Evolutionary conservation across 768 basidiomycete genomes (phyloP).

Genomic region (Galerina sulciceps): DNA sequence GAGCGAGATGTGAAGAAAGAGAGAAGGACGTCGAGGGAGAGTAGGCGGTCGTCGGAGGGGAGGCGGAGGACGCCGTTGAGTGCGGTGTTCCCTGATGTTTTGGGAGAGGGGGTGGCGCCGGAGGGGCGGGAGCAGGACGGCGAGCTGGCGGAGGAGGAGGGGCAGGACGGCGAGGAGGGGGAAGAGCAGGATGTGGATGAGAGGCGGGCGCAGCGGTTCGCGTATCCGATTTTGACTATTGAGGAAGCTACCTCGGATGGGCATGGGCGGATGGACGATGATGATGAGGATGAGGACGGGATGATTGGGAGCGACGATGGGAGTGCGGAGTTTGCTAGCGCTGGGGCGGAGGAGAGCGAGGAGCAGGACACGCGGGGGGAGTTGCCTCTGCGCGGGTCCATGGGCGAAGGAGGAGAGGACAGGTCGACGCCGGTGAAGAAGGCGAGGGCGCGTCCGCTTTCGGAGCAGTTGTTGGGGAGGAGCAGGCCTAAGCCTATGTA

Average conservation of each 20-base stretch:
- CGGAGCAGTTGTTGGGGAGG: slow-evolving; percentile 62
- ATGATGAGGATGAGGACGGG: slow-evolving; percentile 17
- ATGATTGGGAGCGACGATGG: too few relatives aligned
- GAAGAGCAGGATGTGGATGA: neutral
- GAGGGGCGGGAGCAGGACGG: slow-evolving; percentile 14
- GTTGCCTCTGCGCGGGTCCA: too few relatives aligned
- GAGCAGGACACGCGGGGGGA: too few relatives aligned
- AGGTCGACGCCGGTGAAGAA: slow-evolving; percentile 50
- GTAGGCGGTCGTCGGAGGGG: slow-evolving; percentile 51
- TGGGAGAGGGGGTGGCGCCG: slow-evolving; percentile 8
- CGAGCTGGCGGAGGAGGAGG: slow-evolving; percentile 10
- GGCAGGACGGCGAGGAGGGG: slow-evolving; percentile 2
- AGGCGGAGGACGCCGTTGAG: slow-evolving; percentile 56
- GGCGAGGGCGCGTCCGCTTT: slow-evolving; percentile 58
- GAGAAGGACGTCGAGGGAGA: slow-evolving; percentile 42
- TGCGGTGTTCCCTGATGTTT: slow-evolving; percentile 61
- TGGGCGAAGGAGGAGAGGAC: slow-evolving; percentile 7
- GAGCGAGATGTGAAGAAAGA: slow-evolving; percentile 44
- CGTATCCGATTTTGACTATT: slow-evolving; percentile 42
- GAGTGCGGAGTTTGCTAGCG: too few relatives aligned
- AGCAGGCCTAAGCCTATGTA: slow-evolving; percentile 54
- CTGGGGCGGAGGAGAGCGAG: too few relatives aligned
- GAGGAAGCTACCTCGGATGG: slow-evolving; percentile 61
- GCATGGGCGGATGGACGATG: slow-evolving; percentile 33
- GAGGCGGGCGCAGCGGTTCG: neutral